A percentile compares a stretch with the other conserved stretches of the same genome.
Evolutionary conservation across 768 basidiomycete genomes (phyloP).

Genomic region (Lactifluus volemus): DNA sequence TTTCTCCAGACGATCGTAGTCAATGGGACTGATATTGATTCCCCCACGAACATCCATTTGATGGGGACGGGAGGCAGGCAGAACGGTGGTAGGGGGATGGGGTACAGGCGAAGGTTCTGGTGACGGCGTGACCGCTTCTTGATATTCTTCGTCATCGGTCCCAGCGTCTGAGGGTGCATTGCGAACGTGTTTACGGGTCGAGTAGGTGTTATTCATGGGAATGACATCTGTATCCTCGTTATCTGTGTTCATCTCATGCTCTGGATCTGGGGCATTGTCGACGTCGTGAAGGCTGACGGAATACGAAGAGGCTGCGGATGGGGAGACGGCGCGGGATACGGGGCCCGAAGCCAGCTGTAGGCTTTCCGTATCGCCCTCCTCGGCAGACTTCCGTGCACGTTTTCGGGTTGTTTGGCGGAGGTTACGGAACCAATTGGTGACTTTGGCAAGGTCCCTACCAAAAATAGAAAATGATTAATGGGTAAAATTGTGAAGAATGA

Average conservation of each 20-base stretch:
- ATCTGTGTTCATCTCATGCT: conserved; percentile 44
- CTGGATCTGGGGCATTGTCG: conserved; percentile 25
- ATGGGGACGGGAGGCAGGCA: conserved; percentile 20
- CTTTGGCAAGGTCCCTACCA: conserved; percentile 61
- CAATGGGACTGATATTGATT: conserved; percentile 33
- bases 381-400: conserved; percentile 47
- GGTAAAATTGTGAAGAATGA: conserved; percentile 1
- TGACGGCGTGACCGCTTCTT: conserved; percentile 67
- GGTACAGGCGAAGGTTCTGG: conserved; percentile 41
- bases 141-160: conserved; percentile 49
- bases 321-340: conserved; percentile 46
- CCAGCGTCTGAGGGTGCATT: conserved; percentile 16
- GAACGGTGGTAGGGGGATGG: conserved; percentile 16
- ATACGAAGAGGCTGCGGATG: conserved; percentile 42
- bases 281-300: conserved; percentile 35
- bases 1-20: conserved; percentile 44
- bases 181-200: conserved; percentile 7
- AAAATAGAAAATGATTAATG: conserved; percentile 21
- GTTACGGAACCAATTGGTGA: conserved; percentile 86
- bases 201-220: not conserved
- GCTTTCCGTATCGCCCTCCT: conserved; percentile 31
- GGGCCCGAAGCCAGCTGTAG: conserved; percentile 31
- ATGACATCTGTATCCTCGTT: conserved; percentile 4
- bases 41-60: conserved; percentile 22
- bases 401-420: conserved; percentile 74